These are phyloP conservation scores for Allium sativum DNA, from an alignment of 106 monocot species.

Conservation along the genomic window DNA sequence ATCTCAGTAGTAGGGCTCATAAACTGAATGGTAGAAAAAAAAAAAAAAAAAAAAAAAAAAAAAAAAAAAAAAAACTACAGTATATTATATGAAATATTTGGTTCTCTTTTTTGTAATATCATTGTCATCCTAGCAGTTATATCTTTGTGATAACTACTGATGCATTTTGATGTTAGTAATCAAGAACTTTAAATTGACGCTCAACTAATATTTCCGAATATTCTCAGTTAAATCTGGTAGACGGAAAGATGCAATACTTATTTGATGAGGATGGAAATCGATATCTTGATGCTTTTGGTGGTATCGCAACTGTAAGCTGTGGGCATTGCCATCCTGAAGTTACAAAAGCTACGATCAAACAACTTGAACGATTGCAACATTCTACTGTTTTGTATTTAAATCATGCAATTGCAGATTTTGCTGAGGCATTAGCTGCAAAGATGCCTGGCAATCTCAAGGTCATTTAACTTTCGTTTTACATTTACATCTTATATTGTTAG, in stretches of 20 bases:
- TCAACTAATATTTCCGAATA: no score
- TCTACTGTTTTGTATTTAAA: constrained; percentile 84
- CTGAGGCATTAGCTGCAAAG: constrained; percentile 77
- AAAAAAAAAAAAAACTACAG: no score
- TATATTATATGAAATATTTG: no score
- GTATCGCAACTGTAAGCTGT: constrained; percentile 87
- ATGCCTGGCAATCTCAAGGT: constrained; percentile 88
- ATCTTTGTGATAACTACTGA: no score
- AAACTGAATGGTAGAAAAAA: no score
- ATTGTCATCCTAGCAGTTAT: no score
- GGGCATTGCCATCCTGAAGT: constrained; percentile 93
- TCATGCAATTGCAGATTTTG: constrained; percentile 81
- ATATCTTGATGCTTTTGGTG: constrained; percentile 84
- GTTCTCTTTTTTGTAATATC: no score
- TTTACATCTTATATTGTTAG: no score
- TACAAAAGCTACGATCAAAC: constrained; percentile 54
- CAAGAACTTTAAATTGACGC: no score
- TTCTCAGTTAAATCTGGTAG: constrained; percentile 74
- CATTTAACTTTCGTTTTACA: not conserved
- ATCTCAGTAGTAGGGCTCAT: no score
- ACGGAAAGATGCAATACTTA: constrained; percentile 90
- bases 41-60: no score
- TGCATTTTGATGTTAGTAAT: no score
- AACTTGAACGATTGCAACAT: constrained; percentile 66
- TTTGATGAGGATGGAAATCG: constrained; percentile 85